Evolutionary conservation across 108 stramenopile genomes (phyloP).

Genomic region (Cyclostephanos tholiformis): DNA sequence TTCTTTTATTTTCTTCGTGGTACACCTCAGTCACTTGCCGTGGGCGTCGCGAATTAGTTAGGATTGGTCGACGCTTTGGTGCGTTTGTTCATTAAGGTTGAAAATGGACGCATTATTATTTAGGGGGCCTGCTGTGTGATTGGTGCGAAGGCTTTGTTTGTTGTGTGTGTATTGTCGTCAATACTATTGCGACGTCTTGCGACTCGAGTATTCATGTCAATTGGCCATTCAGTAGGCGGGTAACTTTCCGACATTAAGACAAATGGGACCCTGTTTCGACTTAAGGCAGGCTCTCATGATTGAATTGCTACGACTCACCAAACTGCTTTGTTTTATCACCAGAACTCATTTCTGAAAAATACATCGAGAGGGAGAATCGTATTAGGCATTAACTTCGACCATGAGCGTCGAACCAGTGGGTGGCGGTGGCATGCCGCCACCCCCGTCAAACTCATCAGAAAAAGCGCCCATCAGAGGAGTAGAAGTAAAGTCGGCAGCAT

Average conservation of each 20-base stretch:
- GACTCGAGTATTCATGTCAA: neutral
- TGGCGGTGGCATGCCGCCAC: neutral
- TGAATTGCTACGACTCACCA: neutral
- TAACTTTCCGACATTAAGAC: neutral
- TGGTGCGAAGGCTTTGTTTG: neutral
- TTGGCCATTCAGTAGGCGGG: neutral
- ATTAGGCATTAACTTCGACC: neutral
- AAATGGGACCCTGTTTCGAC: neutral
- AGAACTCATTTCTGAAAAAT: neutral
- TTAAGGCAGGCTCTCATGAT: neutral
- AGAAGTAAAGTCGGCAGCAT: neutral
- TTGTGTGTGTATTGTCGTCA: slow-evolving; percentile 11
- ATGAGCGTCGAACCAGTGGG: neutral
- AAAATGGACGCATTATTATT: neutral
- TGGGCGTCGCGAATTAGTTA: neutral
- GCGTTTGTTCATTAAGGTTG: neutral
- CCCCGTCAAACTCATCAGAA: neutral
- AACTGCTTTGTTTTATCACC: neutral
- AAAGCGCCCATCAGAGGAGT: neutral
- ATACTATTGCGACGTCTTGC: slow-evolving; percentile 1
- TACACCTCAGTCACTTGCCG: too few species aligned
- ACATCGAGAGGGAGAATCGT: neutral
- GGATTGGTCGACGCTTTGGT: neutral
- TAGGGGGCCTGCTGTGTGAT: neutral
- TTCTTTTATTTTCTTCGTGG: too few species aligned